Evolutionary conservation across 1,284 basidiomycete species (phyloP), one percentile per base, ranked within the genome.

Genomic region (Microbotryum scabiosae): DNA sequence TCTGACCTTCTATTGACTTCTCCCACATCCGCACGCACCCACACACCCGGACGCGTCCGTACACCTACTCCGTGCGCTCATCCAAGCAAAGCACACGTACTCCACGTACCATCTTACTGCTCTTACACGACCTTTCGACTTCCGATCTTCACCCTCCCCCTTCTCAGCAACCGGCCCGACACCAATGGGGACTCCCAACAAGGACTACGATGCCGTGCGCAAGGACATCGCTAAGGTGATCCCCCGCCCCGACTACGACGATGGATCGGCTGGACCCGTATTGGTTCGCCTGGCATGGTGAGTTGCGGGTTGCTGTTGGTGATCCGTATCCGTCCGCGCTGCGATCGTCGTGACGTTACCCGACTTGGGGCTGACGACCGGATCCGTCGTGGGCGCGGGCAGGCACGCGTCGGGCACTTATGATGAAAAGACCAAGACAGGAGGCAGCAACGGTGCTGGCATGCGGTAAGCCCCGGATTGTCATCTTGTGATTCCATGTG

Each of bases 401-500:
- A 41, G 36, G 36, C 66, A 68, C 47, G 55, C 61, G 47, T 63
- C 61, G 12, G 66, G 66, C 10, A 68, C 66, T 16, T 68, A 68
- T 26, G 62, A 61, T 28, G 90, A 91, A 80, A 82, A 86, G 3
- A 80, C 83, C 68, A 84, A 85, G 69, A 87, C 89, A 21, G 93
- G 94, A 67, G 93, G 93, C 74, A 78, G 76, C 79, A 93, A 94
- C 81, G 90, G 89, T 70, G 91, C 92, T 16, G 93, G 91, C 36
- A 94, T 96, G 91, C 57, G 67, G 51, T 67, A 28, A 20, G 58
- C 26, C 53, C 14, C 36, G 36, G 16, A 12, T 41, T 18, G 16
- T 3, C 36, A 41, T 18, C 36, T 6, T 41, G 5, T 41, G 36
- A 12, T 41, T 18, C 36, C 36, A 18, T 36, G 2, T 44, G 6